Evolutionary conservation across 805 yeast species (phyloP), one percentile per base, ranked within the genome.

Genomic region (Teunomyces pallodes): DNA sequence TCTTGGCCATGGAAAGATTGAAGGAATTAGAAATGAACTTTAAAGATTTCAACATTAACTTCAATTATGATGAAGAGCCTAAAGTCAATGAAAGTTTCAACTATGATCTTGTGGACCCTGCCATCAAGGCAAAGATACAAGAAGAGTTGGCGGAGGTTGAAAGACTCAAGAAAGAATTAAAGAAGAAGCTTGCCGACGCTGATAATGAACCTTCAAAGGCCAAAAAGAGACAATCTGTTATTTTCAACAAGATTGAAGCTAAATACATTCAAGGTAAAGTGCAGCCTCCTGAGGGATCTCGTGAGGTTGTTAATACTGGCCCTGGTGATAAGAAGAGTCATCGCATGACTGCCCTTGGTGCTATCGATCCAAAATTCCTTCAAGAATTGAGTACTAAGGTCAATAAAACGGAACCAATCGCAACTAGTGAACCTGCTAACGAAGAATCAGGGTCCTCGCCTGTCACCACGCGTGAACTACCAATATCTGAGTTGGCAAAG

Each of bases 1-100:
- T 73, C 44, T 73, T 81, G 62, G 92, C 92, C 0, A 71, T 88
- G 74, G 86, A 84, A 48, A 75, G 96, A 54, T 73, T 91, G 47
- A 71, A 79, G 31, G 86, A 85, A 52, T 74, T 91, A 46, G 94
- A 89, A 60, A 69, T 71, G 24, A 77, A 80, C 49, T 85, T 86
- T 57, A 77, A 82, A 49, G 87, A 82, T 55, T 78, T 85, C 58
- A 81, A 84, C 48, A 79, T 83, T 45, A 82, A 80, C 52, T 82
- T 83, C 53, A 57, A 53, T 33, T 47, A 59, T 20, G 54, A 52
- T 7, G 62, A 55, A 9, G 56, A 51, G 0, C 24, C 49, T 20
- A 43, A 55, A 14, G 43, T 49, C 47, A 49, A 51, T 30, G 51
- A 51, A 17, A 52, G 36, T n/a, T 35, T 43, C 17, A 29, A 46